Evolutionary conservation across 768 basidiomycete genomes (phyloP).

Genomic region (Serendipita indica): DNA sequence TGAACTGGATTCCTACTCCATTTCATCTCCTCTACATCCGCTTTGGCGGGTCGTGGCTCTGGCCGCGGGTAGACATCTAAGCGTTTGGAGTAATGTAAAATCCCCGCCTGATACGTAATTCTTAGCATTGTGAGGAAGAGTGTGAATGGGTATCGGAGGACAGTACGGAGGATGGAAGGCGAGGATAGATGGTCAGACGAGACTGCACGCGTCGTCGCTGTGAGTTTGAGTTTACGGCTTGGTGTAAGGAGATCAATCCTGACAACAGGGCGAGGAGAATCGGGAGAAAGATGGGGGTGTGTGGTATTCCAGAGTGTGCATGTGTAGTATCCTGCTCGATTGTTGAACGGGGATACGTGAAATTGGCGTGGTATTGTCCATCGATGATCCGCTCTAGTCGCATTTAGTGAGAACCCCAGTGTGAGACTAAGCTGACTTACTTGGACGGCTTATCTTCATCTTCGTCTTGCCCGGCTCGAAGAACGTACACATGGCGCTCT

Average conservation of each 20-base stretch:
- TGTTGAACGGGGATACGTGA: conserved; percentile 67
- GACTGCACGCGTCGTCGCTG: conserved; percentile 32
- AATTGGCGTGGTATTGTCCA: conserved; percentile 57
- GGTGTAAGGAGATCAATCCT: conserved; percentile 20
- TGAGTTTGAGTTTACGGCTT: conserved; percentile 33
- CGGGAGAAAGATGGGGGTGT: conserved; percentile 23
- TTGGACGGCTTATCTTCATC: conserved; percentile 20
- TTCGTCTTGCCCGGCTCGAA: conserved; percentile 33
- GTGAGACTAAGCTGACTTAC: neutral
- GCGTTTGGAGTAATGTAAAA: conserved; percentile 42
- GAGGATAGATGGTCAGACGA: conserved; percentile 28
- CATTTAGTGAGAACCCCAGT: conserved; percentile 17
- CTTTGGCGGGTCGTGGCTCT: conserved; percentile 30
- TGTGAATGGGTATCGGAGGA: conserved; percentile 34
- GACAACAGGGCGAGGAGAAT: conserved; percentile 15
- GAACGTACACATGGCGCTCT: conserved; percentile 46
- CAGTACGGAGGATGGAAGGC: conserved; percentile 25
- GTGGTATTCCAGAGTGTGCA: conserved; percentile 37
- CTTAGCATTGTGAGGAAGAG: conserved; percentile 42
- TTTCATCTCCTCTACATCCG: conserved; percentile 11
- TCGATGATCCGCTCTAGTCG: conserved; percentile 38
- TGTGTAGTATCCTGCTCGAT: conserved; percentile 48
- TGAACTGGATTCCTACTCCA: neutral
- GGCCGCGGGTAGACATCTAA: conserved; percentile 46
- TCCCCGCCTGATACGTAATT: conserved; percentile 47